Evolutionary conservation across 2,329 filamentous ascomycete species (phyloP).

Genomic region (Fusarium sp.): DNA sequence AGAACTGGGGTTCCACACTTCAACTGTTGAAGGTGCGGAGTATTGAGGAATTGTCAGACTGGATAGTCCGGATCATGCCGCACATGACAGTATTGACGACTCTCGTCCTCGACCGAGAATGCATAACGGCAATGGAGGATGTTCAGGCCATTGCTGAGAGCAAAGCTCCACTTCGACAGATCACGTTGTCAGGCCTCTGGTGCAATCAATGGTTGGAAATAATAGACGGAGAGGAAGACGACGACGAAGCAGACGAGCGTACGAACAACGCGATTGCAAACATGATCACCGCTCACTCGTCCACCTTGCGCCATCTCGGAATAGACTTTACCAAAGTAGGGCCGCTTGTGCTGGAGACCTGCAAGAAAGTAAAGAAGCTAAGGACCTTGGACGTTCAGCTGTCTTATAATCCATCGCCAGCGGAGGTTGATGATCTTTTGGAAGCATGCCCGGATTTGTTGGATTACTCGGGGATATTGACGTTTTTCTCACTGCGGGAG

Average conservation of each 20-base stretch:
- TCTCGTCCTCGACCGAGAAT: not conserved
- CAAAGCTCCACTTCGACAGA: not conserved
- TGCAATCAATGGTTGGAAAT: no score
- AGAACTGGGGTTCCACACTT: not conserved
- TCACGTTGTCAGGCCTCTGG: not conserved
- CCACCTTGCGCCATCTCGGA: not conserved
- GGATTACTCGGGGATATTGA: rapidly evolving
- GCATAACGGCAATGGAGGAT: rapidly evolving
- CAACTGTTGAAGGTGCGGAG: not conserved
- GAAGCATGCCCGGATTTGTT: not conserved
- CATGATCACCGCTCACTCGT: constrained; percentile 8
- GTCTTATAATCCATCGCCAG: not conserved
- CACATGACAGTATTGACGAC: not conserved
- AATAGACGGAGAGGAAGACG: no score
- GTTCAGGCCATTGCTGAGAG: not conserved
- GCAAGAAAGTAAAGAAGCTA: not conserved
- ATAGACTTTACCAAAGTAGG: not conserved
- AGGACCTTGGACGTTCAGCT: not conserved
- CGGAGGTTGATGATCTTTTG: not conserved
- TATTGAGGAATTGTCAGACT: not conserved
- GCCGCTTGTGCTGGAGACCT: not conserved
- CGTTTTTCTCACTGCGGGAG: rapidly evolving
- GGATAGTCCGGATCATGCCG: not conserved
- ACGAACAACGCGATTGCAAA: not conserved
- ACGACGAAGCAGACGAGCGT: not conserved